Evolutionary conservation across 75 land plant species (phyloP), one percentile per base, ranked within the genome.

Genomic region (Adiantum capillusveneris): DNA sequence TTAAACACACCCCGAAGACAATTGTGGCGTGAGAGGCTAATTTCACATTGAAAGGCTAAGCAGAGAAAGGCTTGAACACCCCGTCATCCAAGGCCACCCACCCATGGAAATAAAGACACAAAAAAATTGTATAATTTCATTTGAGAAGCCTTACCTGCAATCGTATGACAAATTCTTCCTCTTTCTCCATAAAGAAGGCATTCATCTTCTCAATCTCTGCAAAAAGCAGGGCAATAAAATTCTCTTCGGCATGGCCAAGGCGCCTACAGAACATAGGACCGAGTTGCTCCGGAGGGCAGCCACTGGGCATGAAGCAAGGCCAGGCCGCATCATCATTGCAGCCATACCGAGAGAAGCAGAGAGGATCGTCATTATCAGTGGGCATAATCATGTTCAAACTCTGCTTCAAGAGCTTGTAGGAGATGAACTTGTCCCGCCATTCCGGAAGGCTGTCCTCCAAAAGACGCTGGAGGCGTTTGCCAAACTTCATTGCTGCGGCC

Each of bases 191-290:
- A 65, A 87, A 81, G 72, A 87, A 87, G 28, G 68, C 44, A 51
- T 87, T 87, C 60, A 87, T 67, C 78, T 87, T 87, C 22, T 79
- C 84, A 36, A 87, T 57, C 79, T 87, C 87, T 37, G 69, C 34
- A 44, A 81, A 57, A 65, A 87, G 65, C 62, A 74, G 65, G 55
- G 28, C 43, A 5, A 83, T 60, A 57, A 87, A 87, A 45, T 76
- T 34, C 9, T 34, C 37, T 34, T 34, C 37, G 9, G 37, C 3
- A 5, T 34, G 3, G 3, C 7, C 37, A 34, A 34, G 37, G 3
- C 37, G 37, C 9, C 37, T 34, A 9, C 37, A 5, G 37, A 34
- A 34, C 37, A 34, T 5, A 34, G 37, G 9, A 5, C 37, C 37
- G 3, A 34, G 37, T 9, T 34, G 37, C 37, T 34, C 37, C 9